phyloP scores from a whole-genome alignment of 2,329 filamentous ascomycete species.

The Torrubiella hemipterigena region DNA sequence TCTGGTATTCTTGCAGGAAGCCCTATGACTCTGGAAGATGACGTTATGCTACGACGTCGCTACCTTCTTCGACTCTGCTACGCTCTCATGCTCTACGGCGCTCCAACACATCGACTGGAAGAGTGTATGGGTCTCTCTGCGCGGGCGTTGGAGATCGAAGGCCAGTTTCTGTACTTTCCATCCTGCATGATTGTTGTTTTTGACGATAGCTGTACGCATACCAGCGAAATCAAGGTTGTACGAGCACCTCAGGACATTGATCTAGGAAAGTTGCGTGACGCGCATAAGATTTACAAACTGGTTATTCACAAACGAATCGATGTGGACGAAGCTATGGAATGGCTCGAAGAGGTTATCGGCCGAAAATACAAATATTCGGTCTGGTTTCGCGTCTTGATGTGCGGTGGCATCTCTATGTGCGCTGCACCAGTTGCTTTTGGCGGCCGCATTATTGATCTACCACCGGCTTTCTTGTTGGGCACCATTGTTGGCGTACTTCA shows the following conservation, averaged over 20 bases:
- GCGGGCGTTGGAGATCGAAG: slow-evolving; percentile 2
- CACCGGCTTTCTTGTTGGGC: slow-evolving; percentile 4
- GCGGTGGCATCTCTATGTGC: slow-evolving; percentile 2
- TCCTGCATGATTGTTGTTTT: slow-evolving; percentile 6
- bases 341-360: slow-evolving; percentile 3
- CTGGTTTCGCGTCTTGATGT: slow-evolving; percentile 3
- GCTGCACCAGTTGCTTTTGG: slow-evolving; percentile 5
- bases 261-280: slow-evolving; percentile 2
- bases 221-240: slow-evolving; percentile 4
- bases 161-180: slow-evolving; percentile 6
- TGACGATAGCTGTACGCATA: slow-evolving; percentile 4
- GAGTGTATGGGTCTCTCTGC: slow-evolving; percentile 6
- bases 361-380: slow-evolving; percentile 1
- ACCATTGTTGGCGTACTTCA: slow-evolving; percentile 5
- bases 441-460: slow-evolving; percentile 3
- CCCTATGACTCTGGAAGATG: no score
- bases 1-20: no score
- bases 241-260: slow-evolving; percentile 5
- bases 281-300: slow-evolving; percentile 5
- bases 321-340: slow-evolving; percentile 4
- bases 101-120: slow-evolving; percentile 5
- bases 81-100: slow-evolving; percentile 5
- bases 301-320: slow-evolving; percentile 3
- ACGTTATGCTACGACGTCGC: no score
- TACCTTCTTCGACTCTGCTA: slow-evolving; percentile 5